phyloP scores from a whole-genome alignment of 176 grass and related monocot species.

The Elaeis guineensis region DNA sequence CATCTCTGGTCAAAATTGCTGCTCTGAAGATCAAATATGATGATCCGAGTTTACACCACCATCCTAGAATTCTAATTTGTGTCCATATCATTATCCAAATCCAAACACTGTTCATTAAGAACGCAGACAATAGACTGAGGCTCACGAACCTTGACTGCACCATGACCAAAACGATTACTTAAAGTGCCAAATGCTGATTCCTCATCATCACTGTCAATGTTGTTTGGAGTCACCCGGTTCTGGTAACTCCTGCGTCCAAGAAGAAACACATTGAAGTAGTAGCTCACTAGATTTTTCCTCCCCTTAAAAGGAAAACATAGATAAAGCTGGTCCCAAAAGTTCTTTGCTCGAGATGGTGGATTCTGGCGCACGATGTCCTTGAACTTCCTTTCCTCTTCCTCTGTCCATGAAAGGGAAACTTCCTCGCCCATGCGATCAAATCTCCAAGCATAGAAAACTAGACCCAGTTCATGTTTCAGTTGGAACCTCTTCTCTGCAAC shows the following conservation, averaged over 20 bases:
- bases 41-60: conserved; percentile 7
- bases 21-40: background rate
- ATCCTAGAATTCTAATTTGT: conserved; percentile 8
- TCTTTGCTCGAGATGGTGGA: conserved; percentile 29
- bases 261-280: conserved; percentile 88
- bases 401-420: conserved; percentile 74
- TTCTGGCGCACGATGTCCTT: conserved; percentile 33
- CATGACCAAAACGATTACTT: conserved; percentile 41
- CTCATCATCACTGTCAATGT: conserved; percentile 86
- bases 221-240: conserved; percentile 48
- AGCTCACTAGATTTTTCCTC: conserved; percentile 58
- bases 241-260: conserved; percentile 66
- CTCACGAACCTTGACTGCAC: conserved; percentile 37
- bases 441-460: conserved; percentile 58
- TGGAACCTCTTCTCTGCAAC: conserved; percentile 46
- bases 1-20: background rate
- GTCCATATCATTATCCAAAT: conserved; percentile 48
- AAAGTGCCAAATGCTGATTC: conserved; percentile 47
- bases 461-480: conserved; percentile 42
- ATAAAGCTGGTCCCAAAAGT: conserved; percentile 45
- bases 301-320: conserved; percentile 34
- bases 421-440: conserved; percentile 84
- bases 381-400: conserved; percentile 59
- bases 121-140: conserved; percentile 27
- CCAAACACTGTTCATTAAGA: conserved; percentile 52